Conservation (phyloP, 2,329 filamentous ascomycete species). For the Cercospora sp. region DNA sequence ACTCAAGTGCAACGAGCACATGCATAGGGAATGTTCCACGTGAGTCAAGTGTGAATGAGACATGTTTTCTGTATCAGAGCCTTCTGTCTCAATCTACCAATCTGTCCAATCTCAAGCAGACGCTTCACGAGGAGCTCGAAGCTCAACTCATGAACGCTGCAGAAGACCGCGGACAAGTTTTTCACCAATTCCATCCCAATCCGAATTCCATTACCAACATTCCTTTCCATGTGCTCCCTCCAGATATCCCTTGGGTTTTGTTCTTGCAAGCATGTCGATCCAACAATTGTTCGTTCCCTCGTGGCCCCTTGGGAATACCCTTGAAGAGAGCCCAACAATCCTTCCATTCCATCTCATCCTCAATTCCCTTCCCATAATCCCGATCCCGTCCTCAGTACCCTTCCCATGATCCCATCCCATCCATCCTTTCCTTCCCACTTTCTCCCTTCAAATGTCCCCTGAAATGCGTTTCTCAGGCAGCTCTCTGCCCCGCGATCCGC, state of each 20-base stretch:
- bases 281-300: not conserved
- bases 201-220: not conserved
- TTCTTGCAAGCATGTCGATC: not conserved
- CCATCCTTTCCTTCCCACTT: not conserved
- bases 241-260: not conserved
- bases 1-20: not conserved
- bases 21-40: not conserved
- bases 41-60: not conserved
- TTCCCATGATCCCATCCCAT: not conserved
- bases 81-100: not conserved
- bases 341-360: not conserved
- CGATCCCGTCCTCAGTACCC: not conserved
- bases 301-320: not conserved
- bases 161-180: not conserved
- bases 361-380: not conserved
- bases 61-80: not conserved
- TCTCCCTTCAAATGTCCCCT: not conserved
- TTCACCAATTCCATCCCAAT: not conserved
- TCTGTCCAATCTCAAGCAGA: not conserved
- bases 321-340: not conserved
- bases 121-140: not conserved
- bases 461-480: not conserved
- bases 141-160: not conserved
- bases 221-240: not conserved
- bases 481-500: not conserved